Conservation (phyloP, 2,329 filamentous ascomycete species). For the Aspergillus viridinutans region DNA sequence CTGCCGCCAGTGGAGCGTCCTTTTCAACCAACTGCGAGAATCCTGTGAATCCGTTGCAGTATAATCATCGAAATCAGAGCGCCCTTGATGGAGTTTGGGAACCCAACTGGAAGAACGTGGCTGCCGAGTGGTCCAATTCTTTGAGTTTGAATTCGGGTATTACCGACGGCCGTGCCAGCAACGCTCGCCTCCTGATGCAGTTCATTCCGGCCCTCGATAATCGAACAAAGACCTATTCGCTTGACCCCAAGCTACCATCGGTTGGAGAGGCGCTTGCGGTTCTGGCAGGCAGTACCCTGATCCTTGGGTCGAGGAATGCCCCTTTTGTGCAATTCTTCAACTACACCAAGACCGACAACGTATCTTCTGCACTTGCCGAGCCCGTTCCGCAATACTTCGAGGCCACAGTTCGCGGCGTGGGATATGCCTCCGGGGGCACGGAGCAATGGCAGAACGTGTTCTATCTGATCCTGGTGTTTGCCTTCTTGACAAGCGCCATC, state of each 20-base stretch:
- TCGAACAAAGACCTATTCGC: slow-evolving; percentile 22
- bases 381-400: slow-evolving; percentile 59
- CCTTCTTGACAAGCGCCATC: slow-evolving; percentile 64
- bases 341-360: slow-evolving; percentile 30
- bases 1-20: slow-evolving; percentile 54
- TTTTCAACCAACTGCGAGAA: slow-evolving; percentile 63
- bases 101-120: slow-evolving; percentile 55
- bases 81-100: slow-evolving; percentile 32
- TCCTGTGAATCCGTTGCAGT: slow-evolving; percentile 51
- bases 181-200: slow-evolving; percentile 56
- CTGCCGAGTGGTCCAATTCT: slow-evolving; percentile 51
- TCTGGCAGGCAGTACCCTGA: slow-evolving; percentile 61
- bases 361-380: slow-evolving; percentile 31
- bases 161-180: slow-evolving; percentile 54
- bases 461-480: slow-evolving; percentile 60
- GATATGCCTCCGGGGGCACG: slow-evolving; percentile 66
- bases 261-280: slow-evolving; percentile 72
- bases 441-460: slow-evolving; percentile 62
- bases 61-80: slow-evolving; percentile 43
- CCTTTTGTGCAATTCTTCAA: slow-evolving; percentile 59
- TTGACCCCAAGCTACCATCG: slow-evolving; percentile 57
- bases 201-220: slow-evolving; percentile 43
- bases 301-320: slow-evolving; percentile 55
- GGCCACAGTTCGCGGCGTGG: slow-evolving; percentile 58
- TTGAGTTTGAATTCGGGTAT: slow-evolving; percentile 56